Conservation (phyloP, 768 basidiomycete genomes). For the Leccinum barrowsii region DNA sequence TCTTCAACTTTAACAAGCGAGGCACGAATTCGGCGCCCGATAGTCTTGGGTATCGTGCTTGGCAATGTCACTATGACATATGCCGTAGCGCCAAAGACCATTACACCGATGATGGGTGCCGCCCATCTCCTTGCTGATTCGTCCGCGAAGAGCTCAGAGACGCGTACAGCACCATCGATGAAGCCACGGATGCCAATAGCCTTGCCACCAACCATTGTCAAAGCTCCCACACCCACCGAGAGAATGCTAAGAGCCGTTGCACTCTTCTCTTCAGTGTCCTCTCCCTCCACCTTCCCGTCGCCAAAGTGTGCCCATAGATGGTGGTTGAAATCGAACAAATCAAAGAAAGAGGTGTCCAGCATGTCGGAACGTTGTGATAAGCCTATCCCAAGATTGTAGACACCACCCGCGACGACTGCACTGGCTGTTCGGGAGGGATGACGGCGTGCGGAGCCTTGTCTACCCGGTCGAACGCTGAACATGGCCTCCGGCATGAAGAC, state of each 20-base stretch:
- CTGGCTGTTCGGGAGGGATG: constrained; percentile 35
- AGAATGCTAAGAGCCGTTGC: constrained; percentile 67
- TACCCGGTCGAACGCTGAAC: constrained; percentile 65
- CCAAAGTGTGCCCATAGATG: constrained; percentile 72
- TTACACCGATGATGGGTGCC: constrained; percentile 78
- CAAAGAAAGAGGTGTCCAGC: constrained; percentile 74
- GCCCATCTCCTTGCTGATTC: constrained; percentile 83
- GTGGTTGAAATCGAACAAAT: constrained; percentile 84
- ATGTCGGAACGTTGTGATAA: constrained; percentile 75
- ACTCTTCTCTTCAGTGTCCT: constrained; percentile 37
- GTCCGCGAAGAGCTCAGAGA: constrained; percentile 78
- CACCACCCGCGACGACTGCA: constrained; percentile 70
- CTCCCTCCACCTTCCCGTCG: constrained; percentile 35
- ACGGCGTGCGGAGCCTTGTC: constrained; percentile 36
- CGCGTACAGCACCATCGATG: constrained; percentile 72
- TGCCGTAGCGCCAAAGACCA: constrained; percentile 65
- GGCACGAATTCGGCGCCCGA: constrained; percentile 78
- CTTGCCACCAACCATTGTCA: constrained; percentile 88
- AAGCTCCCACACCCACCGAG: constrained; percentile 76
- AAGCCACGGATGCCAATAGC: constrained; percentile 70
- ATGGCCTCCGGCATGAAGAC: constrained; percentile 98
- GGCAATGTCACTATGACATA: constrained; percentile 90
- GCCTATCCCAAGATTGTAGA: constrained; percentile 78
- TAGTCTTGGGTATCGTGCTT: constrained; percentile 79
- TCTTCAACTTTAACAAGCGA: constrained; percentile 51